phyloP scores from a whole-genome alignment of 2,329 filamentous ascomycete genomes.

The Alternaria gaisen region DNA sequence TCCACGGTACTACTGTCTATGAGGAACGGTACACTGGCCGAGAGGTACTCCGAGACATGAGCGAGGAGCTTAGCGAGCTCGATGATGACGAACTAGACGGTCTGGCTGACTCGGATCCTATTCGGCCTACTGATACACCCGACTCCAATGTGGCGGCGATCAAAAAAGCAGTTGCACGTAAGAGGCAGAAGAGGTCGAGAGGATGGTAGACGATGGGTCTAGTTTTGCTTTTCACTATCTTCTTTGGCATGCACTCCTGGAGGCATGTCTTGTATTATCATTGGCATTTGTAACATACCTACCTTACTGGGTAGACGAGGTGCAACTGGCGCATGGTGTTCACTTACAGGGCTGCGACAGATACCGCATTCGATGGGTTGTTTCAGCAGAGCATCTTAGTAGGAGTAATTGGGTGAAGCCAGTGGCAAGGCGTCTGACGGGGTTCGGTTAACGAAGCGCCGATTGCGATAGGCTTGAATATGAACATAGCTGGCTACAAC shows the following conservation, averaged over 20 bases:
- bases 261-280: slow-evolving; percentile 29
- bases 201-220: slow-evolving; percentile 25
- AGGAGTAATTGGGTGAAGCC: slow-evolving; percentile 26
- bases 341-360: slow-evolving; percentile 1
- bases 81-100: slow-evolving; percentile 89
- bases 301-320: slow-evolving; percentile 17
- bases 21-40: slow-evolving; percentile 76
- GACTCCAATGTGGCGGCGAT: slow-evolving; percentile 36
- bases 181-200: slow-evolving; percentile 42
- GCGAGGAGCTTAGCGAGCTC: slow-evolving; percentile 89
- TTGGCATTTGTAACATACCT: slow-evolving; percentile 32
- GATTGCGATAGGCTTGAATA: slow-evolving; percentile 11
- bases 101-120: slow-evolving; percentile 47
- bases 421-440: slow-evolving; percentile 10
- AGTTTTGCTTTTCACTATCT: slow-evolving; percentile 10
- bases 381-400: slow-evolving; percentile 29
- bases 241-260: slow-evolving; percentile 18
- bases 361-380: slow-evolving; percentile 11
- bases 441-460: slow-evolving; percentile 17
- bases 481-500: neutral
- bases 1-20: slow-evolving; percentile 79
- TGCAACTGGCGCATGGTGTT: slow-evolving; percentile 27
- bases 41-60: slow-evolving; percentile 76
- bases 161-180: slow-evolving; percentile 40
- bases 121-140: slow-evolving; percentile 36